Conservation (phyloP, 1,284 basidiomycete species). For the Fomes fomentarius region DNA sequence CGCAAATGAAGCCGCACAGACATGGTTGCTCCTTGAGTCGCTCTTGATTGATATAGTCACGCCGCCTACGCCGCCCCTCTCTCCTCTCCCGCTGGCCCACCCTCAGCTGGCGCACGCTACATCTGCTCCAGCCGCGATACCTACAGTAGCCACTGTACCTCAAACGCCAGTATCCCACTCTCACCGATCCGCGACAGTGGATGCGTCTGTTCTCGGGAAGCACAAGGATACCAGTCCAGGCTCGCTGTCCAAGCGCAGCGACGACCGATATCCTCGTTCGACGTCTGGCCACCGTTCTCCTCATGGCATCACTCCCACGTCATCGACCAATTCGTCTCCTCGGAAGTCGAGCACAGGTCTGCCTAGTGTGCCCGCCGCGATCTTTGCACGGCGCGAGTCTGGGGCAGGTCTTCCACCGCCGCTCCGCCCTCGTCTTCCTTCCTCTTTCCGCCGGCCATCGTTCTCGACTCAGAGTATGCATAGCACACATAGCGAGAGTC, state of each 20-base stretch:
- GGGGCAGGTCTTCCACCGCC: slow-evolving; percentile 21
- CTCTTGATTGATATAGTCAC: slow-evolving; percentile 53
- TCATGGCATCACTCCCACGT: slow-evolving; percentile 36
- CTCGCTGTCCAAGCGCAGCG: slow-evolving; percentile 20
- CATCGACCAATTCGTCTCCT: slow-evolving; percentile 65
- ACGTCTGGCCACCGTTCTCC: slow-evolving; percentile 29
- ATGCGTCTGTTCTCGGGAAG: slow-evolving; percentile 2
- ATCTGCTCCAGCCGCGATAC: slow-evolving; percentile 47
- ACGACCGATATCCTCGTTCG: slow-evolving; percentile 18
- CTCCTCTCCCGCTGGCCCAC: slow-evolving; percentile 21
- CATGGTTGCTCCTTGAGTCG: slow-evolving; percentile 69
- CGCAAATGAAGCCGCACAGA: slow-evolving; percentile 63
- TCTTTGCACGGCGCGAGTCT: slow-evolving; percentile 30
- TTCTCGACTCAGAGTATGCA: slow-evolving; percentile 30
- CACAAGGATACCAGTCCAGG: slow-evolving; percentile 24
- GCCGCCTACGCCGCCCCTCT: slow-evolving; percentile 31
- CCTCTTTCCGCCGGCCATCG: slow-evolving; percentile 29
- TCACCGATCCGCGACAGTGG: slow-evolving; percentile 25
- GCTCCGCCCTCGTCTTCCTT: slow-evolving; percentile 26
- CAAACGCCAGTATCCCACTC: slow-evolving; percentile 6
- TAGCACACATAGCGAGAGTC: slow-evolving; percentile 27
- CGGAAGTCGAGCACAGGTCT: slow-evolving; percentile 45
- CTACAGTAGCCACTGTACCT: slow-evolving; percentile 26
- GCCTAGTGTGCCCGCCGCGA: slow-evolving; percentile 42
- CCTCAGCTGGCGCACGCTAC: slow-evolving; percentile 41